phyloP scores from a whole-genome alignment of 805 yeast genomes.

The Metschnikowia cubensis region DNA sequence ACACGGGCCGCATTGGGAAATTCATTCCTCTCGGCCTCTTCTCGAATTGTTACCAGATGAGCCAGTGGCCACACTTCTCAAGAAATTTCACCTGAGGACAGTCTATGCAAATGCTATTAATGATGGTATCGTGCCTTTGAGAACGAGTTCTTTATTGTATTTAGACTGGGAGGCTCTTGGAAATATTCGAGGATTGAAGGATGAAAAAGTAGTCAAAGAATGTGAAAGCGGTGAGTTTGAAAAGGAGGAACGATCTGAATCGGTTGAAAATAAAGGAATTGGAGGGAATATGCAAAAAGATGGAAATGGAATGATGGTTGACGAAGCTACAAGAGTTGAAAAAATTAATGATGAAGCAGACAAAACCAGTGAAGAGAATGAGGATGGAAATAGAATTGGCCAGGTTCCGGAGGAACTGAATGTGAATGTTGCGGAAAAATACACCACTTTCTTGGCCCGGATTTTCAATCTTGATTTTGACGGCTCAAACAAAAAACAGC shows the following conservation, averaged over 20 bases:
- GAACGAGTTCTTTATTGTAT: constrained; percentile 41
- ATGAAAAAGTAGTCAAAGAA: neutral
- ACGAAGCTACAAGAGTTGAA: neutral
- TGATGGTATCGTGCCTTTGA: constrained; percentile 44
- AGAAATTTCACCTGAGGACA: constrained; percentile 30
- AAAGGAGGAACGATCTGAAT: neutral
- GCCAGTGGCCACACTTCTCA: constrained; percentile 31
- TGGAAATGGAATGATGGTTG: neutral
- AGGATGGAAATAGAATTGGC: constrained; percentile 15
- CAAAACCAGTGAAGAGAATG: neutral
- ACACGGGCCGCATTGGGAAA: constrained; percentile 3
- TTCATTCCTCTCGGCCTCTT: constrained; percentile 23
- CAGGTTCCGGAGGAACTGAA: constrained; percentile 29
- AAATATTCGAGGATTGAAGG: constrained; percentile 27
- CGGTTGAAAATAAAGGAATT: neutral
- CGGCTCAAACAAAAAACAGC: constrained; percentile 2
- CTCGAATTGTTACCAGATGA: constrained; percentile 40
- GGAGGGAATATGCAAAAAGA: neutral
- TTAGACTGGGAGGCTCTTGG: constrained; percentile 43
- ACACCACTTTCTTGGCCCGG: constrained; percentile 12
- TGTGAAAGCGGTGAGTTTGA: neutral
- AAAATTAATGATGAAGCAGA: neutral
- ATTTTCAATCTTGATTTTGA: constrained; percentile 13
- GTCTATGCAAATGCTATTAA: constrained; percentile 43
- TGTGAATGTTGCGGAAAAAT: constrained; percentile 10